Evolutionary conservation across 352 stramenopile genomes (phyloP).

Genomic region (Pythium insidiosum): DNA sequence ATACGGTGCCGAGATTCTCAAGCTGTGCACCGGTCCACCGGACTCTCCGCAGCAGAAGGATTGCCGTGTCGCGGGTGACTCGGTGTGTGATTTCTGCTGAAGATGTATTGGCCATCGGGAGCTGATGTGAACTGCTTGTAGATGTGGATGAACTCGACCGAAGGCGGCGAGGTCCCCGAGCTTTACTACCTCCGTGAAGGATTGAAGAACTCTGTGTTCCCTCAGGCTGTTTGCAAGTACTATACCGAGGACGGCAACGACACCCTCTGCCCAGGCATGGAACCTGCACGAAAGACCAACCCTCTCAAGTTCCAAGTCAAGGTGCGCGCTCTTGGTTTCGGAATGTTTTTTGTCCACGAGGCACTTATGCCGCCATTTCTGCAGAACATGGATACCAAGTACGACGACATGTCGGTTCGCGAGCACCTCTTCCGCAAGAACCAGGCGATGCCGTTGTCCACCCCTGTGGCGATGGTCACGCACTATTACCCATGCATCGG

Average conservation of each 20-base stretch:
- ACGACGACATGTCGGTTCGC: conserved; percentile 72
- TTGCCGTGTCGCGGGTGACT: conserved; percentile 59
- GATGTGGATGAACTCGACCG: conserved; percentile 78
- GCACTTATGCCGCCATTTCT: background rate
- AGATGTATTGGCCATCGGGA: background rate
- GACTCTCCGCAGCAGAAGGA: conserved; percentile 61
- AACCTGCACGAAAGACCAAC: conserved; percentile 42
- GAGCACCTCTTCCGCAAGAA: conserved; percentile 68
- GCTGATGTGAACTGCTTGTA: conserved; percentile 3
- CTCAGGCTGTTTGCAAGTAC: conserved; percentile 63
- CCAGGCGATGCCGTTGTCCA: conserved; percentile 71
- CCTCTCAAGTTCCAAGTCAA: conserved; percentile 62
- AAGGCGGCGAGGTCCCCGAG: conserved; percentile 62
- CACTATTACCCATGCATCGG: conserved; percentile 80
- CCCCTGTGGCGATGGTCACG: conserved; percentile 60
- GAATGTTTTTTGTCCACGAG: background rate
- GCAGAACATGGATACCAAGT: conserved; percentile 71
- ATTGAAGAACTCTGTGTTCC: conserved; percentile 65
- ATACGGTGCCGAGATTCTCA: conserved; percentile 61
- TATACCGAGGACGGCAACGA: conserved; percentile 51
- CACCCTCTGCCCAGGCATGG: conserved; percentile 53
- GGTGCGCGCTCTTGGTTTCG: too few relatives aligned
- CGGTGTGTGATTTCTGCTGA: conserved; percentile 13
- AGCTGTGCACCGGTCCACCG: conserved; percentile 54
- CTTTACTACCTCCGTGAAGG: conserved; percentile 77